A percentile compares a stretch with the other conserved stretches of the same genome.
Evolutionary conservation across 2,329 filamentous ascomycete genomes (phyloP).

Genomic region (Fusarium scirpi): DNA sequence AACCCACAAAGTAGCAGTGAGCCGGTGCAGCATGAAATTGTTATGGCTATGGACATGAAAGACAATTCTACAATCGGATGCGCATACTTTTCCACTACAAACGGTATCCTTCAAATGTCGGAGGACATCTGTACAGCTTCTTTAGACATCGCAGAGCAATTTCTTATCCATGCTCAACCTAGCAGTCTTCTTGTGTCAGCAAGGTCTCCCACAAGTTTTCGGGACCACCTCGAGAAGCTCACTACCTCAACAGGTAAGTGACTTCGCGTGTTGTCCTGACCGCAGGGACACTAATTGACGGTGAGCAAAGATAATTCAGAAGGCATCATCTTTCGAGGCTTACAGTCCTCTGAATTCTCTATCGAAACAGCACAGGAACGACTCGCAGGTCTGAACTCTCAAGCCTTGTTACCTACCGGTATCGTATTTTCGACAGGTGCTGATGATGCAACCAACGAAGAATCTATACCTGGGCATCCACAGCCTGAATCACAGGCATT

Average conservation of each 20-base stretch:
- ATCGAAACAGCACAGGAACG: constrained; percentile 75
- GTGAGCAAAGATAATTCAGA: constrained; percentile 4
- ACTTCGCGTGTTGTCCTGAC: not conserved
- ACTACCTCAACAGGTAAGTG: constrained; percentile 26
- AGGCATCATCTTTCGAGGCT: constrained; percentile 67
- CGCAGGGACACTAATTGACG: constrained; percentile 1
- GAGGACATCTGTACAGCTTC: constrained; percentile 79
- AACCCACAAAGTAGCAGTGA: constrained; percentile 22
- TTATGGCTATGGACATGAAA: constrained; percentile 84
- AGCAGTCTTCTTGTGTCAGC: constrained; percentile 66
- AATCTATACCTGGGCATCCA: constrained; percentile 53
- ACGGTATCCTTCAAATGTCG: constrained; percentile 79
- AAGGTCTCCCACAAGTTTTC: constrained; percentile 58
- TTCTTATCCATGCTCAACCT: constrained; percentile 66
- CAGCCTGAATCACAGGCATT: constrained; percentile 65
- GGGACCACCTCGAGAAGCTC: constrained; percentile 47
- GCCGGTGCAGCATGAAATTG: constrained; percentile 63
- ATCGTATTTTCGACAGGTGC: constrained; percentile 39
- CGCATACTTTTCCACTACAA: constrained; percentile 80
- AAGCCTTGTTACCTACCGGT: constrained; percentile 20
- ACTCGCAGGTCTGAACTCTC: constrained; percentile 61
- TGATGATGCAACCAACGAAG: constrained; percentile 11
- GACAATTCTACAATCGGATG: constrained; percentile 81
- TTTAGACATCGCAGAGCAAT: constrained; percentile 74
- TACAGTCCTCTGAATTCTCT: constrained; percentile 79